A percentile compares a stretch with the other conserved stretches of the same genome.
phyloP scores from a whole-genome alignment of 139 green algal species.

The Coelastrella sp. region DNA sequence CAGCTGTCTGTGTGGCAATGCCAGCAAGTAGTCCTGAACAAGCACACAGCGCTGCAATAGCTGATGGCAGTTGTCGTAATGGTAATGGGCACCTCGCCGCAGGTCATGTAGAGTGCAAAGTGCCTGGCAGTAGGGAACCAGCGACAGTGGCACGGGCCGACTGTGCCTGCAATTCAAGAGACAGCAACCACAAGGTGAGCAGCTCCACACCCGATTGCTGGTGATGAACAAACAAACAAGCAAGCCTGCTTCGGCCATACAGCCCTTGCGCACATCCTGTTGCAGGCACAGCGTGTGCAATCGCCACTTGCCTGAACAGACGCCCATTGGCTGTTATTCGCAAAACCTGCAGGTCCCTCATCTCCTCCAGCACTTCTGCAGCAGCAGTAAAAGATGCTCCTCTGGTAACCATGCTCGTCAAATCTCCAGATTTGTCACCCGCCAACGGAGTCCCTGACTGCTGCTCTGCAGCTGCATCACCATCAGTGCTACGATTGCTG shows the following conservation, averaged over 20 bases:
- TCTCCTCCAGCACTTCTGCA: background rate
- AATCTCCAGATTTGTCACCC: background rate
- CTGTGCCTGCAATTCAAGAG: conserved; percentile 43
- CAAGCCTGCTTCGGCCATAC: too few relatives aligned
- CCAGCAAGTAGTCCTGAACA: conserved; percentile 38
- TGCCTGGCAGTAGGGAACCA: conserved; percentile 19
- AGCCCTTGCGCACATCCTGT: too few relatives aligned
- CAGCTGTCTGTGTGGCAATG: conserved; percentile 13
- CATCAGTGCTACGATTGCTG: background rate
- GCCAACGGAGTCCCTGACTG: background rate
- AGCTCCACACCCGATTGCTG: too few relatives aligned
- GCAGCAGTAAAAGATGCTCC: background rate
- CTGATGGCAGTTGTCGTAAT: conserved; percentile 42
- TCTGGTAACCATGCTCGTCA: background rate
- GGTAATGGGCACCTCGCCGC: conserved; percentile 28
- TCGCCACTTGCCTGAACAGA: conserved; percentile 36
- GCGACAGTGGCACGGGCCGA: background rate
- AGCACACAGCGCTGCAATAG: conserved; percentile 38
- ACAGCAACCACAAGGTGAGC: too few relatives aligned
- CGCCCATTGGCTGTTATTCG: conserved; percentile 30
- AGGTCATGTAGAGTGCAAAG: conserved; percentile 45
- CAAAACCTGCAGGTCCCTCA: conserved; percentile 38
- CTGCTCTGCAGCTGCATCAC: background rate
- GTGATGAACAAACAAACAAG: too few relatives aligned
- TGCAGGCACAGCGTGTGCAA: too few relatives aligned